Evolutionary conservation across 2,329 filamentous ascomycete species (phyloP).

Genomic region (Penicillium sp.): DNA sequence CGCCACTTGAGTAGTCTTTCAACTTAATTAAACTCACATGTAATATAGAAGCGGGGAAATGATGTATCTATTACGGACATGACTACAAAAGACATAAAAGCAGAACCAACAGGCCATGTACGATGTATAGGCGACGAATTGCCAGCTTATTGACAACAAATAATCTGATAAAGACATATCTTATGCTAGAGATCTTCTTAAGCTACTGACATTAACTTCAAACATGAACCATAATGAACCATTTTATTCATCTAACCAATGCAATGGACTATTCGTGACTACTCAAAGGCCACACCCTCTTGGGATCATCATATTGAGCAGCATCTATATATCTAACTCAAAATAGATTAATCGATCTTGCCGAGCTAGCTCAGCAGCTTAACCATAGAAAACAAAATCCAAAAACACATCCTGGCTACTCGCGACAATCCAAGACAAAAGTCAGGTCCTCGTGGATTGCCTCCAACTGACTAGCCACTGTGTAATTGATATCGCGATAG

Average conservation of each 20-base stretch:
- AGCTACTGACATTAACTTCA: not conserved
- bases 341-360: not conserved
- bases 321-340: not conserved
- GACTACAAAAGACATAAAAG: not conserved
- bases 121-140: not conserved
- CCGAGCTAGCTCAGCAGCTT: not conserved
- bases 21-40: not conserved
- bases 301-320: not conserved
- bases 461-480: not conserved
- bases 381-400: not conserved
- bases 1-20: too few relatives aligned
- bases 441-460: not conserved
- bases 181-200: not conserved
- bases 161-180: not conserved
- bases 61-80: too few relatives aligned
- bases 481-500: not conserved
- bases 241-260: not conserved
- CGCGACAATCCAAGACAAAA: not conserved
- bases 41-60: not conserved
- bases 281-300: not conserved
- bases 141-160: not conserved
- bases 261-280: not conserved
- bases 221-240: not conserved
- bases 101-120: not conserved
- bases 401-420: not conserved